A percentile compares a stretch with the other conserved stretches of the same genome.
Conservation (phyloP, 352 stramenopile species). For the Aphanomyces astaci region DNA sequence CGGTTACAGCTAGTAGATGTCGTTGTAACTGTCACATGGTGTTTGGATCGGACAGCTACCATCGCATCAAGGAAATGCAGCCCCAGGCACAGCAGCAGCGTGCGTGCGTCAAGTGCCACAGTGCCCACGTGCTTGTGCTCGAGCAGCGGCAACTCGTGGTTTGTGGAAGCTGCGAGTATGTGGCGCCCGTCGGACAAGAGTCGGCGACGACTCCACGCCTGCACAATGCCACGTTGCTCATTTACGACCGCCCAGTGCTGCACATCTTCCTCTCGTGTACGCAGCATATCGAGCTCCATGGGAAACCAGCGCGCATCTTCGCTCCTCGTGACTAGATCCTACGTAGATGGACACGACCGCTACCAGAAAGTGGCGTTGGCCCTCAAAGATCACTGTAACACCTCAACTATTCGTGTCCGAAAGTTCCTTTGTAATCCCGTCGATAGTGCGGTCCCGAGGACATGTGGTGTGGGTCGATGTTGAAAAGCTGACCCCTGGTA, state of each 20-base stretch:
- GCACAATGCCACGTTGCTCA: not conserved
- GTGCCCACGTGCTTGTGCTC: not conserved
- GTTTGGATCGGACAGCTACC: no score
- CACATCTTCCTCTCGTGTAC: constrained; percentile 73
- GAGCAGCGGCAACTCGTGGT: constrained; percentile 1
- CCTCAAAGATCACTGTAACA: constrained; percentile 47
- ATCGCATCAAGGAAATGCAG: no score
- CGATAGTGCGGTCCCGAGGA: constrained; percentile 46
- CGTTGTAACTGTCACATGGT: no score
- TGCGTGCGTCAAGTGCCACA: not conserved
- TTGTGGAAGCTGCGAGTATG: constrained; percentile 15
- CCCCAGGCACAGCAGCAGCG: no score
- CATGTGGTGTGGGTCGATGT: constrained; percentile 68
- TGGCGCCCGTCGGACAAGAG: not conserved
- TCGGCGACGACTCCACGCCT: not conserved
- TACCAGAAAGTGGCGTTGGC: constrained; percentile 66
- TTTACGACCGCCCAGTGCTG: constrained; percentile 28
- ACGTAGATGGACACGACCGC: constrained; percentile 57
- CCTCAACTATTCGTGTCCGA: not conserved
- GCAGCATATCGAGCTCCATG: not conserved
- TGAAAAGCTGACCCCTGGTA: constrained; percentile 53
- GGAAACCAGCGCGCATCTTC: not conserved
- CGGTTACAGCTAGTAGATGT: no score
- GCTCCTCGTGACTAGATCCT: not conserved
- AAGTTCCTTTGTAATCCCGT: not conserved